Evolutionary conservation across 768 basidiomycete species (phyloP), one percentile per base, ranked within the genome.

Genomic region (Leucocoprinus birnbaumii): DNA sequence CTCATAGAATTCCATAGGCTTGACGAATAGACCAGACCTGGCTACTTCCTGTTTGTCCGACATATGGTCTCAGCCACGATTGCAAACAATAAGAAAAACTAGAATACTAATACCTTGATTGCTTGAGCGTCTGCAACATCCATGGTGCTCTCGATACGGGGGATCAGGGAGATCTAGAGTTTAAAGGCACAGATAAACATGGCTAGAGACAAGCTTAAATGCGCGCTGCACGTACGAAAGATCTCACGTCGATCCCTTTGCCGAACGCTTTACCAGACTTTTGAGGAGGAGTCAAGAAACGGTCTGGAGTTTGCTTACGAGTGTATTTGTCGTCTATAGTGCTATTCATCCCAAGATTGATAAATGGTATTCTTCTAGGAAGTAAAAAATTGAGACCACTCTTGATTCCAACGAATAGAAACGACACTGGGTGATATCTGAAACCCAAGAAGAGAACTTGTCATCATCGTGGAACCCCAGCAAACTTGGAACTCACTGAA

Each of bases 1-100:
- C 6, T 51, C 44, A 27, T 61, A 61, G 14, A 54, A 50, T 2
- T 55, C 45, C 18, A 61, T 37, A 27, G 57, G 54, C 40, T 61
- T 58, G 3, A 53, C 22, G 25, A 55, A 61, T 27, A 48, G 52
- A 4, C 34, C 48, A 21, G 21, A 14, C 14, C 77, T 75, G 18
- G 53, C 22, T 1, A 58, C 8, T 37, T 61, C 59, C 59, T 61
- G 41, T 14, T n/a, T 7, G 10, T 18, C 11, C 3, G 38, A 41
- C 42, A 46, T 21, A 38, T 24, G 6, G n/a, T n/a, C 19, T 11
- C 24, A 31, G 11, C 11, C 31, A 11, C 11, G 5, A 31, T 31
- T 31, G 6, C 31, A 5, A 31, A 11, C 13, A 13, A 21, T 19
- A 48, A 21, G 2, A 35, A 19, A 31, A 25, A 37, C 8, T 11